These are phyloP conservation scores for Pseudopediastrum boryanum DNA, from an alignment of 139 green algal genomes.

Conservation along the genomic window DNA sequence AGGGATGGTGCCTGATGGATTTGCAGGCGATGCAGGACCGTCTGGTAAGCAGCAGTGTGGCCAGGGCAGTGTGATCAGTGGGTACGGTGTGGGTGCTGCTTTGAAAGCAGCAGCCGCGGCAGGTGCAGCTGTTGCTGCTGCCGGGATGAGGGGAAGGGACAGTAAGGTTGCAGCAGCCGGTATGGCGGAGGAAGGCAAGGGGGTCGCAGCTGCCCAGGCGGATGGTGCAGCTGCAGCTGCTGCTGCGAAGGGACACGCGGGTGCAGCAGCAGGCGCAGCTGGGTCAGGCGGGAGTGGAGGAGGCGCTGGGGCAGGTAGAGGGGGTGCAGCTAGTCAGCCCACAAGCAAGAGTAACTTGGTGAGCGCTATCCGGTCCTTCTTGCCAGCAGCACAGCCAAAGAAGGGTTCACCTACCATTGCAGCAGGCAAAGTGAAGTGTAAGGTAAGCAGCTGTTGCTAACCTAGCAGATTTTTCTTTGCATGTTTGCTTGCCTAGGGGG, in stretches of 20 bases:
- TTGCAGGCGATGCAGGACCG: no score
- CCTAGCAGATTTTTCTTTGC: not conserved
- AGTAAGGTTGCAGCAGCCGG: not conserved
- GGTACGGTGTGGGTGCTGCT: no score
- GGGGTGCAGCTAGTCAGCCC: not conserved
- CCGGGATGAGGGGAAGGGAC: not conserved
- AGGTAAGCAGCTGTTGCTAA: conserved; percentile 35
- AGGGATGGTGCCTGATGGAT: no score
- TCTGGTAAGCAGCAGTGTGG: no score
- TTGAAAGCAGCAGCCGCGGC: not conserved
- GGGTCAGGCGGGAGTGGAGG: not conserved
- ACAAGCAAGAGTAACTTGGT: no score
- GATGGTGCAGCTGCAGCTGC: conserved; percentile 5
- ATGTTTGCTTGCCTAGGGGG: not conserved
- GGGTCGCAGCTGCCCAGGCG: conserved; percentile 1
- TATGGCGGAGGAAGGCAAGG: not conserved
- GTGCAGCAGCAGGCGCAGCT: not conserved
- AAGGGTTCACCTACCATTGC: conserved; percentile 42
- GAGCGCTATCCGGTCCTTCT: conserved; percentile 67
- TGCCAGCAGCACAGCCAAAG: conserved; percentile 53
- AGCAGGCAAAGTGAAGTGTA: conserved; percentile 65
- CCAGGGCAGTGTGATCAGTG: no score
- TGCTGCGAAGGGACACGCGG: not conserved
- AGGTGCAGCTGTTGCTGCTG: not conserved
- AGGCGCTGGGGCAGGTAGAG: not conserved